Percentiles rank a stretch among this genome's conserved stretches.
These are phyloP conservation scores for Penstemon newberryi DNA, from an alignment of 257 asterid genomes.

Conservation along the genomic window DNA sequence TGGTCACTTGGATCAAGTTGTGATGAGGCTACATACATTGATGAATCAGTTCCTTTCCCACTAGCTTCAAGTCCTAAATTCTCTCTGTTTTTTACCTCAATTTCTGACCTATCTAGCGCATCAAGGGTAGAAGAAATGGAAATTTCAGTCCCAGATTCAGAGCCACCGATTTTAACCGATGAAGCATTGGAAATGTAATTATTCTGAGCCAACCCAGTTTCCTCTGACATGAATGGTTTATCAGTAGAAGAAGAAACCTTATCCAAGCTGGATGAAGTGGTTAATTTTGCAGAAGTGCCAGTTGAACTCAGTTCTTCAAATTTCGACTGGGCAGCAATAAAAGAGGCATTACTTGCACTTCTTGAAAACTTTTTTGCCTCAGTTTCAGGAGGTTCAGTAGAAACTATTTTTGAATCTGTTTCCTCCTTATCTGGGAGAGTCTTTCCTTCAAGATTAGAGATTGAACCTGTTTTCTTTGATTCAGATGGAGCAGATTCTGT, in stretches of 20 bases:
- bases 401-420: conserved; percentile 18
- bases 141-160: conserved; percentile 89
- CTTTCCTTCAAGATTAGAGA: conserved; percentile 36
- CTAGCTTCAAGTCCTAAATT: conserved; percentile 43
- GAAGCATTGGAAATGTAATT: conserved; percentile 38
- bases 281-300: conserved; percentile 42
- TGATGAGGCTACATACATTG: conserved; percentile 31
- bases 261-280: conserved; percentile 38
- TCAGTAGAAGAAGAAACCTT: conserved; percentile 40
- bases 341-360: conserved; percentile 77
- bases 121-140: conserved; percentile 82
- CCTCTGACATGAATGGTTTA: conserved; percentile 39
- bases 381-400: conserved; percentile 47
- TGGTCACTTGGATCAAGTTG: conserved; percentile 34
- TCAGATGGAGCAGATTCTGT: conserved; percentile 40
- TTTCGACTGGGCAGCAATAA: conserved; percentile 87
- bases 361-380: conserved; percentile 46
- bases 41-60: conserved; percentile 39
- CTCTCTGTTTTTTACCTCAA: conserved; percentile 41
- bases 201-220: conserved; percentile 40
- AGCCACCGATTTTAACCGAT: conserved; percentile 53
- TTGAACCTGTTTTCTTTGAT: conserved; percentile 31
- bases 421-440: conserved; percentile 36
- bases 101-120: conserved; percentile 71
- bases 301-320: conserved; percentile 69